Evolutionary conservation across 164 flowering plant genomes (phyloP).

Genomic region (Tetrastigma voinierianum): DNA sequence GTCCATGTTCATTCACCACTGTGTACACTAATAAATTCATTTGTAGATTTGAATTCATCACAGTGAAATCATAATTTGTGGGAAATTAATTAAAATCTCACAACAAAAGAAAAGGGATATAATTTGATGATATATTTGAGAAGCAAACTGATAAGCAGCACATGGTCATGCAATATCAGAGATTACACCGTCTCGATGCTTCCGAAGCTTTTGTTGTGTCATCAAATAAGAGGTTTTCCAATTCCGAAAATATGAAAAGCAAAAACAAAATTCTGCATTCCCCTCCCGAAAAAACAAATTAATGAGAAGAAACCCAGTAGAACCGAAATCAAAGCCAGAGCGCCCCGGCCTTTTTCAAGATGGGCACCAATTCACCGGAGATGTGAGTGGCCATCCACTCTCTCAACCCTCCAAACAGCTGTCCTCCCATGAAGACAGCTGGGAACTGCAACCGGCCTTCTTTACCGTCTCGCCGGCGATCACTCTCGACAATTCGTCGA

Average conservation of each 20-base stretch:
- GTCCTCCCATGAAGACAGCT: conserved; percentile 50
- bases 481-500: conserved; percentile 7
- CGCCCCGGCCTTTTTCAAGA: conserved; percentile 46
- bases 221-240: background rate
- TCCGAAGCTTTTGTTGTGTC: too few relatives aligned
- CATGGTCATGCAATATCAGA: too few relatives aligned
- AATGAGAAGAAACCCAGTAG: background rate
- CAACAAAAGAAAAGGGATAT: too few relatives aligned
- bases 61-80: too few relatives aligned
- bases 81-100: too few relatives aligned
- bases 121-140: too few relatives aligned
- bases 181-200: too few relatives aligned
- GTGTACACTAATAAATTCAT: too few relatives aligned
- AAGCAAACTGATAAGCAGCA: too few relatives aligned
- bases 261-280: background rate
- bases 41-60: too few relatives aligned
- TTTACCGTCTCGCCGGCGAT: background rate
- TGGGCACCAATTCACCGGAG: conserved; percentile 51
- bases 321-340: conserved; percentile 39
- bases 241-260: background rate
- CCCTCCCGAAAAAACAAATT: background rate
- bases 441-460: conserved; percentile 28
- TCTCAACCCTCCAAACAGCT: conserved; percentile 48
- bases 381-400: conserved; percentile 52
- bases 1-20: too few relatives aligned